Evolutionary conservation across 2,329 filamentous ascomycete species (phyloP).

Genomic region (Trichophyton simii): DNA sequence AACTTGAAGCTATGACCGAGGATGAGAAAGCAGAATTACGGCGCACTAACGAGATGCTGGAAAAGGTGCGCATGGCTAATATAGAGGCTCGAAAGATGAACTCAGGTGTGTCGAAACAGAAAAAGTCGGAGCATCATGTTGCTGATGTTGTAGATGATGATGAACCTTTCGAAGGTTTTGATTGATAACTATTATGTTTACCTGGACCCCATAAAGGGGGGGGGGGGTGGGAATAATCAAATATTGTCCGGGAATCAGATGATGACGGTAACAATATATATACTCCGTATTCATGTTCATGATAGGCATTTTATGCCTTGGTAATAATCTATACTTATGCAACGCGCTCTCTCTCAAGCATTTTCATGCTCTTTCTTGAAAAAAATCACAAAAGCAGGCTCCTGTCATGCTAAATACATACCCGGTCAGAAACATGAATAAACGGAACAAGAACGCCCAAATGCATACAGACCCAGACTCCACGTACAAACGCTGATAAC

Average conservation of each 20-base stretch:
- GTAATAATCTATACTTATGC: neutral
- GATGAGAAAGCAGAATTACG: constrained; percentile 52
- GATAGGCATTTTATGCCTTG: neutral
- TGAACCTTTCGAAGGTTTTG: constrained; percentile 50
- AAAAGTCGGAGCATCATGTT: constrained; percentile 13
- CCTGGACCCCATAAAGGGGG: too few species aligned
- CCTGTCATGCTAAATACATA: constrained; percentile 3
- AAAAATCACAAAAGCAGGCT: neutral
- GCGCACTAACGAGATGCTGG: constrained; percentile 53
- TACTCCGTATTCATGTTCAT: neutral
- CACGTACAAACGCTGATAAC: neutral
- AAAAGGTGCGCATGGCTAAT: constrained; percentile 50
- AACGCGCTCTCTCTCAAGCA: neutral
- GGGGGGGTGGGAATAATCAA: neutral
- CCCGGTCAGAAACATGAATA: neutral
- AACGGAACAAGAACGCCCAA: constrained; percentile 1
- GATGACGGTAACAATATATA: neutral
- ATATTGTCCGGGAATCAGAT: neutral
- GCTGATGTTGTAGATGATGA: constrained; percentile 20
- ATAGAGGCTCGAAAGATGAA: neutral
- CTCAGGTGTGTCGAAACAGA: neutral
- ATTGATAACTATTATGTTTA: constrained; percentile 8
- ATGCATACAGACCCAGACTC: constrained; percentile 3
- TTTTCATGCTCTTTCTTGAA: neutral
- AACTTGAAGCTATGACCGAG: constrained; percentile 54